Percentiles rank a stretch among this genome's conserved stretches.
Evolutionary conservation across 352 stramenopile genomes (phyloP).

Genomic region (Pythium scleroteichum): DNA sequence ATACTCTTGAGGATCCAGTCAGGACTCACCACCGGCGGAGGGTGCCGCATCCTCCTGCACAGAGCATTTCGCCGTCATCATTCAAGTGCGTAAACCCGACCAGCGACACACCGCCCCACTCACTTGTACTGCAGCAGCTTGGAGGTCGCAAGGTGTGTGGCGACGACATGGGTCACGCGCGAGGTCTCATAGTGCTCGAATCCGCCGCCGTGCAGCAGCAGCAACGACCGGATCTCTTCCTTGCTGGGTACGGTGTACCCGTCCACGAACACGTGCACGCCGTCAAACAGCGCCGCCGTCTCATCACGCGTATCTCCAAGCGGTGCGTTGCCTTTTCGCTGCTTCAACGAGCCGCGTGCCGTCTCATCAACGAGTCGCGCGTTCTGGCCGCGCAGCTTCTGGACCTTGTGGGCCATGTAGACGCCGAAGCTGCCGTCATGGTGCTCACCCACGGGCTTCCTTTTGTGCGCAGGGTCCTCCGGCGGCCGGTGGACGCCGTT

Average conservation of each 20-base stretch:
- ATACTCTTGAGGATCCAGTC: constrained; percentile 94
- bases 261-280: constrained; percentile 87
- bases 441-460: constrained; percentile 75
- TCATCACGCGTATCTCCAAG: background rate
- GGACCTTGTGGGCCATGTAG: constrained; percentile 92
- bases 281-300: constrained; percentile 49
- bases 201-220: constrained; percentile 77
- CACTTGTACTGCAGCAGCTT: constrained; percentile 87
- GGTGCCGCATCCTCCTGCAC: constrained; percentile 54
- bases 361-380: constrained; percentile 31
- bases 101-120: constrained; percentile 24
- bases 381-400: constrained; percentile 85
- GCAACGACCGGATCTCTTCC: constrained; percentile 79
- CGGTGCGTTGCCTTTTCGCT: background rate
- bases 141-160: constrained; percentile 77
- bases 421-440: constrained; percentile 86
- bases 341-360: constrained; percentile 16
- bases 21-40: constrained; percentile 81
- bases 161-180: constrained; percentile 87
- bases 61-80: background rate
- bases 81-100: background rate
- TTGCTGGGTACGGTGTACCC: constrained; percentile 85
- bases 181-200: constrained; percentile 90
- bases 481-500: constrained; percentile 24
- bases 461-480: constrained; percentile 26